phyloP scores from a whole-genome alignment of 108 stramenopile species.

The Fragilaria radians region DNA sequence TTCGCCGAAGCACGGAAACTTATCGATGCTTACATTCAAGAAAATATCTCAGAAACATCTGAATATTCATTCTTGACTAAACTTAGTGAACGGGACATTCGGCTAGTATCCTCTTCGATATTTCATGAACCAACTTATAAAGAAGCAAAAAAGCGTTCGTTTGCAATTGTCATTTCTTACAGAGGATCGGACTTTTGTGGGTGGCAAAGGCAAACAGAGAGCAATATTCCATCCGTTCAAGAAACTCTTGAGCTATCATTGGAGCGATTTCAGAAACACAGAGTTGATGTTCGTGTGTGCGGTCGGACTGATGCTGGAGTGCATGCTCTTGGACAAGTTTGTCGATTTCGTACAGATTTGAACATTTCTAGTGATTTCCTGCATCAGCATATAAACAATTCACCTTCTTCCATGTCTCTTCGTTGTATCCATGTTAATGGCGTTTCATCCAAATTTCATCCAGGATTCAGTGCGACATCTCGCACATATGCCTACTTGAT shows the following conservation, averaged over 20 bases:
- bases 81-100: no score
- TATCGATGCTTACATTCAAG: no score
- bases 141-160: slow-evolving; percentile 2
- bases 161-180: slow-evolving; percentile 54
- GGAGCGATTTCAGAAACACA: slow-evolving; percentile 18
- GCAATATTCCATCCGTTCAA: slow-evolving; percentile 54
- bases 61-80: no score
- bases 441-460: slow-evolving; percentile 51
- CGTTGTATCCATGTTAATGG: slow-evolving; percentile 20
- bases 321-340: slow-evolving; percentile 62
- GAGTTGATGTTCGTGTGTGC: slow-evolving; percentile 52
- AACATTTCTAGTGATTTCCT: not conserved
- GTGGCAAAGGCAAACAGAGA: slow-evolving; percentile 66
- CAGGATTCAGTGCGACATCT: slow-evolving; percentile 55
- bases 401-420: not conserved
- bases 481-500: slow-evolving; percentile 68
- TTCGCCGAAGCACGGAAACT: no score
- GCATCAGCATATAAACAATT: not conserved
- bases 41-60: no score
- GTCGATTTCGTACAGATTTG: slow-evolving; percentile 45
- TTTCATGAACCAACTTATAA: no score
- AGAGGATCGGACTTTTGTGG: slow-evolving; percentile 69
- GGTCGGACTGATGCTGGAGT: slow-evolving; percentile 80
- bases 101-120: no score
- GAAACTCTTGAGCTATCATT: slow-evolving; percentile 48